Percentiles rank a stretch among this genome's conserved stretches.
Conservation (phyloP, 179 eudicot species). For the Vitellaria paradoxa region DNA sequence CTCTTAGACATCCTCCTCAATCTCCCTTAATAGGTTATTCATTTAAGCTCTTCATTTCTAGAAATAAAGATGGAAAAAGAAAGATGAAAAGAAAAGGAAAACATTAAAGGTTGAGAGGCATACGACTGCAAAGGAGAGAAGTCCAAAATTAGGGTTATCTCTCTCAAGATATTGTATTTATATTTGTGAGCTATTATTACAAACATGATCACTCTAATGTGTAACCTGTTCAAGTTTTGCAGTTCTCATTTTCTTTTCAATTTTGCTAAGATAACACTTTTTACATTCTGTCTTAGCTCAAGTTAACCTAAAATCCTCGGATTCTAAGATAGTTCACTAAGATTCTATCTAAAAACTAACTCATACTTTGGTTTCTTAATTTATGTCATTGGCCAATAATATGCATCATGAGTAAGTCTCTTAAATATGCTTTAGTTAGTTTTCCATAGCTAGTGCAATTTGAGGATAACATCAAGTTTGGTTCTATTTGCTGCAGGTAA, state of each 20-base stretch:
- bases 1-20: background rate
- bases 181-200: too few relatives aligned
- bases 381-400: background rate
- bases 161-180: too few relatives aligned
- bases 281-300: too few relatives aligned
- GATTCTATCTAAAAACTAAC: background rate
- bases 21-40: background rate
- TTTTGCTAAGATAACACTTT: background rate
- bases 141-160: too few relatives aligned
- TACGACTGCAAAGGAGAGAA: too few relatives aligned
- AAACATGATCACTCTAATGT: background rate
- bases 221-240: background rate
- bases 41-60: background rate
- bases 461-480: conserved; percentile 10
- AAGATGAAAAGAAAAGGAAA: too few relatives aligned
- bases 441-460: background rate
- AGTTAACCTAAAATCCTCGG: background rate
- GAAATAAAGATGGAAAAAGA: too few relatives aligned
- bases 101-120: too few relatives aligned
- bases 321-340: background rate
- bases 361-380: background rate
- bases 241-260: background rate
- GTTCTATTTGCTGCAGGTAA: conserved; percentile 35
- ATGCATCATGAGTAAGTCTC: background rate
- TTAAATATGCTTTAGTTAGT: background rate